These are phyloP conservation scores for Eucalyptus pauciflora DNA, from an alignment of 345 rosid species.

Conservation along the genomic window DNA sequence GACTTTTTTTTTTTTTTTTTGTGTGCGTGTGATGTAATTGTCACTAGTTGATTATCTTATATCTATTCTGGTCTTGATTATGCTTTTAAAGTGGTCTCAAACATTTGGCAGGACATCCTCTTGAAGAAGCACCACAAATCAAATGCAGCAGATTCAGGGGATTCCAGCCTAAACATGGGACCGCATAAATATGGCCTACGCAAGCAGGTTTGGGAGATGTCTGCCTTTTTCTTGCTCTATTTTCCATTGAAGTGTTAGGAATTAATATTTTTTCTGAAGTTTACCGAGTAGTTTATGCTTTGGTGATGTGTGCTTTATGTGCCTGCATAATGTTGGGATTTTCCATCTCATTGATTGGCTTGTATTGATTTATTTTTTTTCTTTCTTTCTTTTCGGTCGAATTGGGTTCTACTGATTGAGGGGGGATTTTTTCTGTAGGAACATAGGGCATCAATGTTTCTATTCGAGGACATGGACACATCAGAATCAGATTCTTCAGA, in stretches of 20 bases:
- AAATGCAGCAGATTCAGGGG: slow-evolving; percentile 2
- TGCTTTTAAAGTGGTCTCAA: neutral
- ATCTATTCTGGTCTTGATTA: neutral
- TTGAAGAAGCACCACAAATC: slow-evolving; percentile 20
- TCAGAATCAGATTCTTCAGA: slow-evolving; percentile 47
- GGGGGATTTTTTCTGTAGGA: slow-evolving; percentile 13
- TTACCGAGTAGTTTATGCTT: neutral
- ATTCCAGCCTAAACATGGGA: slow-evolving; percentile 4
- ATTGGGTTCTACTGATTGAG: neutral
- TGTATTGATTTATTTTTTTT: neutral
- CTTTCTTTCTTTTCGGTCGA: no score
- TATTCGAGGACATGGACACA: slow-evolving; percentile 80
- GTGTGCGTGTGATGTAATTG: neutral
- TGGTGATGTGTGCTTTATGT: neutral
- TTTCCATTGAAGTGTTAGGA: neutral
- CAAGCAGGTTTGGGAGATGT: slow-evolving; percentile 25
- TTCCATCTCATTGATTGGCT: neutral
- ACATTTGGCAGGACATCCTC: slow-evolving; percentile 17
- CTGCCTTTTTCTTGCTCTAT: neutral
- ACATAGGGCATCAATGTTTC: slow-evolving; percentile 27
- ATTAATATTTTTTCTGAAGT: neutral
- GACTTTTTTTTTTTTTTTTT: neutral
- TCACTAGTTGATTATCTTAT: neutral
- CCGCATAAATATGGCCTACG: slow-evolving; percentile 36
- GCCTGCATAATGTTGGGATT: neutral